Evolutionary conservation across 129 eudicot species (phyloP).

Genomic region (Flaveria robusta): DNA sequence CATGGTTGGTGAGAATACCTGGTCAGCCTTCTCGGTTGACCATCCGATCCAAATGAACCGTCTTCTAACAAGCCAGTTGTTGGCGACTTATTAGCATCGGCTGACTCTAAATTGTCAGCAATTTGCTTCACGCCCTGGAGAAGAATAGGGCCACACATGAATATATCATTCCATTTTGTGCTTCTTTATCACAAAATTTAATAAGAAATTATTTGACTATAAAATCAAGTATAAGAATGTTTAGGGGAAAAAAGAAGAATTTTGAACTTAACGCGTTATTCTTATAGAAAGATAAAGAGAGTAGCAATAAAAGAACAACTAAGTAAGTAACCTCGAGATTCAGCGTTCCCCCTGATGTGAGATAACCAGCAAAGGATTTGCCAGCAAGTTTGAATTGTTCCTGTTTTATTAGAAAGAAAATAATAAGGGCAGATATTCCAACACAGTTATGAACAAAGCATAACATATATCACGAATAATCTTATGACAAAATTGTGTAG

Average conservation of each 20-base stretch:
- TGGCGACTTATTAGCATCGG: background rate
- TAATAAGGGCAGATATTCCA: conserved; percentile 5
- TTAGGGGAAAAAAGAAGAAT: background rate
- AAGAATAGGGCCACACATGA: conserved; percentile 19
- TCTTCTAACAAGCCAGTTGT: conserved; percentile 22
- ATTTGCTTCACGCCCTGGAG: conserved; percentile 41
- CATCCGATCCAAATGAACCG: background rate
- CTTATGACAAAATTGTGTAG: background rate
- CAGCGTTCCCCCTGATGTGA: conserved; percentile 31
- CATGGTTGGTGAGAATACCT: conserved; percentile 30
- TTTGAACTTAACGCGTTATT: background rate
- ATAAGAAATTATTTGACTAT: background rate
- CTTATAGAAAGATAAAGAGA: background rate
- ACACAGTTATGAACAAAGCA: conserved; percentile 1
- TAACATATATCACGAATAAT: background rate
- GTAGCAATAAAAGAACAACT: background rate
- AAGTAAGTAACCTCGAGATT: conserved; percentile 35
- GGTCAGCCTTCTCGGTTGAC: conserved; percentile 28
- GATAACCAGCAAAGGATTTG: conserved; percentile 39
- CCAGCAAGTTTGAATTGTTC: conserved; percentile 43
- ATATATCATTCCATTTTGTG: background rate
- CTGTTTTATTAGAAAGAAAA: conserved; percentile 25
- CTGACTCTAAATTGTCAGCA: conserved; percentile 27
- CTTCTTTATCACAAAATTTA: background rate
- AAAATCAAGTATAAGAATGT: background rate